Base-by-base conservation (phyloP, 2,329 filamentous ascomycete species). In the Trichoderma oligosporum region DNA sequence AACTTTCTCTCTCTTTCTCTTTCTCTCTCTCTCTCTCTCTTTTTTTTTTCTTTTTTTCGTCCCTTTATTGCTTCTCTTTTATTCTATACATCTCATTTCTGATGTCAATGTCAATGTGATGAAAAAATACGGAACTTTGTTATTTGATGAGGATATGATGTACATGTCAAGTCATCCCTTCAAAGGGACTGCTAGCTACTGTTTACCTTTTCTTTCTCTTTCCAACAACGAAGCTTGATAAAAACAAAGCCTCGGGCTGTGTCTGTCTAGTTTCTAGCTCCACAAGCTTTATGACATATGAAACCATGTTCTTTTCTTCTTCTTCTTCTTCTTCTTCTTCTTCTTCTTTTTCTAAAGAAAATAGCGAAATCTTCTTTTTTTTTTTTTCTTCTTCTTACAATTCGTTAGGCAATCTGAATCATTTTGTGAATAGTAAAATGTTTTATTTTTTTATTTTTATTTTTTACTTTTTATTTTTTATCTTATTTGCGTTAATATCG, bases 91-190 rank as follows among this genome's bases (percentile, higher is more conserved):
- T 18, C 35, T 51, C 47, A 39, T 51, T 38, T 18, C 47, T 16
- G 47, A 35, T 51, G 47, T 51, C 25, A 29, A 51, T 39, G 22
- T 51, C 47, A 39, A 22, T 33, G 16, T 31, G 11, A 38, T 41
- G 44, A 20, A 14, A 18, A 38, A 29, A 48, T 45, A 39, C 33
- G 25, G 36, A 41, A n/a, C n/a, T n/a, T n/a, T n/a, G n/a, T n/a
- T 36, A 22, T 36, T 45, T 36, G 45, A 48, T 56, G 18, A 49
- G 41, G 48, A 56, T 18, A 36, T 52, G 29, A 58, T 42, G 41
- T 52, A 53, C 56, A 53, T 52, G 35, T 25, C 47, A 44, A 38
- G 27, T 35, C 35, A 36, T 39, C 52, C 36, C 36, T 24, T 18
- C 25, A 33, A 33, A n/a, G 48, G 48, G 36, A 52, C 18, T 18